Base-by-base conservation (phyloP, 2,329 filamentous ascomycete genomes). In the Aspergillus calidoustus region DNA sequence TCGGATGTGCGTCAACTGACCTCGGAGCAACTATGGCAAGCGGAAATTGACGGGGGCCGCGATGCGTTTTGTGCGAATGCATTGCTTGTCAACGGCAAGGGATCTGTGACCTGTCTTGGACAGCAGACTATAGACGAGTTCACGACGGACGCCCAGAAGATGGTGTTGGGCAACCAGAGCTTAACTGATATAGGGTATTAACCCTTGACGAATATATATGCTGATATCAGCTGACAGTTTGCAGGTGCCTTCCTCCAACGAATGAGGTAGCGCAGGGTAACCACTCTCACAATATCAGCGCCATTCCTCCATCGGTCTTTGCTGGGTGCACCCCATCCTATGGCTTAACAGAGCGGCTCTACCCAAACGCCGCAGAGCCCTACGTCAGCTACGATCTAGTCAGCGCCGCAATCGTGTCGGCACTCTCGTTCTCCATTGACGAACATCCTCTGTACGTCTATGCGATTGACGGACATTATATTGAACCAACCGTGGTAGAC, bases 61-160 rank as follows among this genome's bases (percentile, higher is more conserved):
- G 74, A 82, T 4, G 77, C 84, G n/a, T 75, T 80, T 0, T 89
- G 87, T 74, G 84, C 84, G 66, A 86, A 88, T 66, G 82, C 85
- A 0, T 74, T 89, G 11, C 72, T 88, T 2, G 75, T 89, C 55
- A 88, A 89, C 58, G 86, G 86, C 38, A 84, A 86, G 68, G 86
- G 86, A 4, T 77, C 79, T 0, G 81, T 85, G 0, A 70, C 79
- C 38, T 88, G 86, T 67, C 74, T 83, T 38, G 68, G 77, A 0
- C 71, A 73, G n/a, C 75, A 77, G 3, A 74, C 82, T 30, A 74
- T 86, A 7, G 71, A 76, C 25, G 64, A 76, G 5, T 77, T 71
- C 57, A 74, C 75, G 0, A 73, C 71, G 8, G 41, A 19, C 28
- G 52, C 31, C 4, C 63, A 66, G 34, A 64, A 38, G 48, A 22